These are phyloP conservation scores for Cladosporium sp. DNA, from an alignment of 2,329 filamentous ascomycete genomes.

Conservation along the genomic window DNA sequence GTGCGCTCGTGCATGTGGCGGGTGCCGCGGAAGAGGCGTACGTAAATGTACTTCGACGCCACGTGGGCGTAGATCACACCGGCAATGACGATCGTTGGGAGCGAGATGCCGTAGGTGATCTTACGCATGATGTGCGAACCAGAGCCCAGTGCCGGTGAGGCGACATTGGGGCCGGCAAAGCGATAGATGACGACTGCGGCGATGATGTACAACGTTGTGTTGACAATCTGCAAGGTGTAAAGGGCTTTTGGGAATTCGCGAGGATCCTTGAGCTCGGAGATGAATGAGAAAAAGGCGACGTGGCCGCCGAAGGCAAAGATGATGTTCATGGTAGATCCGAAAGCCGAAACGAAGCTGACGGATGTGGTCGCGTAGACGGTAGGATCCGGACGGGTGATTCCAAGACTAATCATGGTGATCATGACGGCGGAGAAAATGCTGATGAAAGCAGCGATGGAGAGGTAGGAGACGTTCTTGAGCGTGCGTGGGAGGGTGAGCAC, in stretches of 20 bases:
- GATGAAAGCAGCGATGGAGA: conserved; percentile 53
- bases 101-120: conserved; percentile 63
- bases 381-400: conserved; percentile 44
- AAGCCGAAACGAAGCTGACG: conserved; percentile 47
- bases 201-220: conserved; percentile 59
- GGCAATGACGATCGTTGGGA: conserved; percentile 67
- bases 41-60: conserved; percentile 62
- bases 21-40: conserved; percentile 59
- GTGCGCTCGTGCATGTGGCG: conserved; percentile 38
- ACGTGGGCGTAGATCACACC: conserved; percentile 67
- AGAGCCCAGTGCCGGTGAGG: conserved; percentile 62
- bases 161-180: conserved; percentile 57
- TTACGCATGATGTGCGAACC: conserved; percentile 54
- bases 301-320: conserved; percentile 64
- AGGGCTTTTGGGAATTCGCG: conserved; percentile 60
- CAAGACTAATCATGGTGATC: conserved; percentile 64
- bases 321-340: conserved; percentile 64
- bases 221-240: conserved; percentile 55
- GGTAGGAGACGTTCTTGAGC: conserved; percentile 58
- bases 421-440: conserved; percentile 58
- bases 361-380: conserved; percentile 33
- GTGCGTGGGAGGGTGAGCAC: conserved; percentile 59
- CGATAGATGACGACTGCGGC: conserved; percentile 65
- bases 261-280: conserved; percentile 61
- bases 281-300: conserved; percentile 63